Evolutionary conservation across 257 asterid species (phyloP).

Genomic region (Jacaranda mimosifolia): DNA sequence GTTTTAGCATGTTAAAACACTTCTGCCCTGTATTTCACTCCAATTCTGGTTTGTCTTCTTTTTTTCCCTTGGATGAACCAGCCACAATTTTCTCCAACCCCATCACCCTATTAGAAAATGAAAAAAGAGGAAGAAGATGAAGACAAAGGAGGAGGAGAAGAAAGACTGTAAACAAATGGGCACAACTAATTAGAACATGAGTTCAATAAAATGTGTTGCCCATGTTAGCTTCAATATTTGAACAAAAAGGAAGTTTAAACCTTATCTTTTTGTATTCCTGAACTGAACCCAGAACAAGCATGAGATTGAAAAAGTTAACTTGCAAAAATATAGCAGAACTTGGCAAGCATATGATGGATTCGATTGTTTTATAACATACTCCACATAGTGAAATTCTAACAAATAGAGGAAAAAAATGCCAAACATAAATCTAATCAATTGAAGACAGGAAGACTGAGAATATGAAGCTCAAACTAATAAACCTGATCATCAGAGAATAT

Average conservation of each 20-base stretch:
- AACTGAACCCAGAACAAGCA: not conserved
- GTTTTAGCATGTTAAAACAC: not conserved
- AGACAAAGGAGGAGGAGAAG: too few species aligned
- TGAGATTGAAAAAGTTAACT: conserved; percentile 8
- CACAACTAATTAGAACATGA: too few species aligned
- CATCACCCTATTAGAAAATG: too few species aligned
- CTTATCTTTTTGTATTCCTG: conserved; percentile 8
- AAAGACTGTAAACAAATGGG: too few species aligned
- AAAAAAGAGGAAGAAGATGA: too few species aligned
- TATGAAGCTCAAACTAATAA: conserved; percentile 28
- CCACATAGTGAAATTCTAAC: conserved; percentile 4
- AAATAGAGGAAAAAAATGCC: not conserved
- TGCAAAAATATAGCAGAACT: conserved; percentile 5
- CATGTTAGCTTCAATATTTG: not conserved
- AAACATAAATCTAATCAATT: not conserved
- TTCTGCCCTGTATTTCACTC: not conserved
- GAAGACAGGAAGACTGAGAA: too few species aligned
- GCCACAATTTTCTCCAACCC: not conserved
- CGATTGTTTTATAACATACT: too few species aligned
- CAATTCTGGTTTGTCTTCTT: not conserved
- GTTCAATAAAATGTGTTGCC: not conserved
- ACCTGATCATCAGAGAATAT: conserved; percentile 97
- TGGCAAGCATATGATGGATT: not conserved
- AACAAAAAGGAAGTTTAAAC: not conserved
- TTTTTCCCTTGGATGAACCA: not conserved